Evolutionary conservation across 208 protist genomes (phyloP).

Genomic region (Acanthamoeba lenticulata): DNA sequence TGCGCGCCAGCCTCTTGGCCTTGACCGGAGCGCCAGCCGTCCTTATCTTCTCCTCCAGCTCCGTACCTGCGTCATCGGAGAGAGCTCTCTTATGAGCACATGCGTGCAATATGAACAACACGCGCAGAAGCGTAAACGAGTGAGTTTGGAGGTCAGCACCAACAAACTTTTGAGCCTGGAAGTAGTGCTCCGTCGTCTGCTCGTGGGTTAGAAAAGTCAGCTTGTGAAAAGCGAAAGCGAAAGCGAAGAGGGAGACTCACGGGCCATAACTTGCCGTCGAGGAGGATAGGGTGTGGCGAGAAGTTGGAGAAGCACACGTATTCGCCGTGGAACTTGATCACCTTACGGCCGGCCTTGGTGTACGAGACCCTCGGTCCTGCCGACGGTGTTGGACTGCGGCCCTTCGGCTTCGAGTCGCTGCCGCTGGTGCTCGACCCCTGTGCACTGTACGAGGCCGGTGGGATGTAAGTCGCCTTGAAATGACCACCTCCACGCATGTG

Average conservation of each 20-base stretch:
- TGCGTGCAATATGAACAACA: no score
- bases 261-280: not conserved
- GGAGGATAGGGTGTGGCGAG: not conserved
- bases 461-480: not conserved
- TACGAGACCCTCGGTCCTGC: not conserved
- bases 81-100: not conserved
- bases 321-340: conserved; percentile 50
- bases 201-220: not conserved
- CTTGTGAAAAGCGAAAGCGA: not conserved
- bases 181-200: conserved; percentile 66
- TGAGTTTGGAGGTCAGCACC: not conserved
- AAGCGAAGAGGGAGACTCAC: not conserved
- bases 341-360: not conserved
- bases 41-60: conserved; percentile 20
- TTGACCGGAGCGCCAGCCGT: not conserved
- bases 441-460: not conserved
- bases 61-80: not conserved
- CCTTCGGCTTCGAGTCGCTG: no score
- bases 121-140: not conserved
- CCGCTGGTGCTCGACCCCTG: not conserved
- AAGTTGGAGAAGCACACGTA: conserved; percentile 57
- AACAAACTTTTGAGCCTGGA: conserved; percentile 60
- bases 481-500: no score
- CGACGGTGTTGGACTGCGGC: no score
- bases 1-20: not conserved